phyloP scores from a whole-genome alignment of 2,329 filamentous ascomycete species.

The Balansia obtecta region DNA sequence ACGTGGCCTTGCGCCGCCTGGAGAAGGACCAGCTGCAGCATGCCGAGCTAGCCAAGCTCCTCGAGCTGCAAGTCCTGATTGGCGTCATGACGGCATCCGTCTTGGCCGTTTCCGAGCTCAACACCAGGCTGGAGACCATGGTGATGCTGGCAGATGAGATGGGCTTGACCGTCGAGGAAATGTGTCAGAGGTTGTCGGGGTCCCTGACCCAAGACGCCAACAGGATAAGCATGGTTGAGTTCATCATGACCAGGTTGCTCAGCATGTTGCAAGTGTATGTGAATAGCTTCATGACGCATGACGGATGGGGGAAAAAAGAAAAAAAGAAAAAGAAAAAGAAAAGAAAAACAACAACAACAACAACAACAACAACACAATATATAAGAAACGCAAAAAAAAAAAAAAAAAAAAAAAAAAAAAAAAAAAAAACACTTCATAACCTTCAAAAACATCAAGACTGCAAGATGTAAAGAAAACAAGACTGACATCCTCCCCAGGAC shows the following conservation, averaged over 20 bases:
- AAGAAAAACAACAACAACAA: no score
- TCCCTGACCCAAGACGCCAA: constrained; percentile 7
- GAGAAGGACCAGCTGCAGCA: constrained; percentile 3
- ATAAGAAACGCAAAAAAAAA: no score
- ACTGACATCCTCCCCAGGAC: constrained; percentile 4
- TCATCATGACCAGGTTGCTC: constrained; percentile 8
- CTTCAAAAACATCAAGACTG: background rate
- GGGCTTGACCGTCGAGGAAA: constrained; percentile 1
- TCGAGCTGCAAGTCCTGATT: constrained; percentile 11
- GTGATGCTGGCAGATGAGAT: background rate
- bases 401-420: no score
- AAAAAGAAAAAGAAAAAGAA: no score
- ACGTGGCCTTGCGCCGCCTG: constrained; percentile 9
- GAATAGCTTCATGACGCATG: background rate
- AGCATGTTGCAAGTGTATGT: constrained; percentile 10
- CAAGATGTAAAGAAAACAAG: background rate
- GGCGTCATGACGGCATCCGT: constrained; percentile 8
- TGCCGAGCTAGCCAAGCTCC: constrained; percentile 5
- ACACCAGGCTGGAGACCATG: constrained; percentile 6
- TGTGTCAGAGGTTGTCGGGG: constrained; percentile 2
- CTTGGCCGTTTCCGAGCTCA: constrained; percentile 10
- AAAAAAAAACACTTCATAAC: no score
- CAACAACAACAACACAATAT: no score
- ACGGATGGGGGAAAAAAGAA: no score
- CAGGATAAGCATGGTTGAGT: constrained; percentile 7